A percentile compares a stretch with the other conserved stretches of the same genome.
Conservation (phyloP, 116 monocot species). For the Iris pallida region DNA sequence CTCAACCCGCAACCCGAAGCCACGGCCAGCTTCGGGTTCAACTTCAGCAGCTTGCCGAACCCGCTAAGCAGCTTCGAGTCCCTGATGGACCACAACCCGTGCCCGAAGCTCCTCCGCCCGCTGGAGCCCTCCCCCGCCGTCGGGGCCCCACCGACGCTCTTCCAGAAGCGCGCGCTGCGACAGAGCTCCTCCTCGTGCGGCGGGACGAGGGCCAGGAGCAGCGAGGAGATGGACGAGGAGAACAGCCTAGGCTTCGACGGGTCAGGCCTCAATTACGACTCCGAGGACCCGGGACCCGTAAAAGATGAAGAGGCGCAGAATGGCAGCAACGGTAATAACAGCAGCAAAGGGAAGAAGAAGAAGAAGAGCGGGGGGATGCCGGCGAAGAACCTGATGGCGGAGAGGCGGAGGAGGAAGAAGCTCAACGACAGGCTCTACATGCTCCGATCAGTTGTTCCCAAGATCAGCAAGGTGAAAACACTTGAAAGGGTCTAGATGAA, state of each 20-base stretch:
- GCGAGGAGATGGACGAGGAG: slow-evolving; percentile 40
- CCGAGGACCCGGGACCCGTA: slow-evolving; percentile 27
- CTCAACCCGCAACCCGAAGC: too few species aligned
- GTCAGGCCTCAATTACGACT: slow-evolving; percentile 68
- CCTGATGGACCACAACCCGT: slow-evolving; percentile 4
- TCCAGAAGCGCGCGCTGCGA: slow-evolving; percentile 55
- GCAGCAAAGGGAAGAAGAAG: slow-evolving; percentile 71
- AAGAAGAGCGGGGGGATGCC: slow-evolving; percentile 52
- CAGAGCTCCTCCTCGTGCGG: slow-evolving; percentile 16
- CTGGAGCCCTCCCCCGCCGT: slow-evolving; percentile 32
- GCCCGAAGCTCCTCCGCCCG: slow-evolving; percentile 30
- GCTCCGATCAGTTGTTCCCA: slow-evolving; percentile 96
- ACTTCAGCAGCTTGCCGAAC: too few species aligned
- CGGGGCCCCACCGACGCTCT: slow-evolving; percentile 47
- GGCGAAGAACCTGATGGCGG: slow-evolving; percentile 99
- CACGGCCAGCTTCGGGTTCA: too few species aligned
- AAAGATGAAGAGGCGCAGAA: slow-evolving; percentile 26
- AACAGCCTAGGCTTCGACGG: slow-evolving; percentile 57
- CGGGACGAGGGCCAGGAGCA: slow-evolving; percentile 33
- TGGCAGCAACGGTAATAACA: slow-evolving; percentile 32
- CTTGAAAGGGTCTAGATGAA: background rate
- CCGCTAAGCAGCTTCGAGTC: too few species aligned
- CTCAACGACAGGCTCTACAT: slow-evolving; percentile 98
- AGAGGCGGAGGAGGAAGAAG: slow-evolving; percentile 94
- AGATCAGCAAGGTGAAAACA: slow-evolving; percentile 91